Evolutionary conservation across 2,329 filamentous ascomycete species (phyloP).

Genomic region (Lecanicillium sp.): DNA sequence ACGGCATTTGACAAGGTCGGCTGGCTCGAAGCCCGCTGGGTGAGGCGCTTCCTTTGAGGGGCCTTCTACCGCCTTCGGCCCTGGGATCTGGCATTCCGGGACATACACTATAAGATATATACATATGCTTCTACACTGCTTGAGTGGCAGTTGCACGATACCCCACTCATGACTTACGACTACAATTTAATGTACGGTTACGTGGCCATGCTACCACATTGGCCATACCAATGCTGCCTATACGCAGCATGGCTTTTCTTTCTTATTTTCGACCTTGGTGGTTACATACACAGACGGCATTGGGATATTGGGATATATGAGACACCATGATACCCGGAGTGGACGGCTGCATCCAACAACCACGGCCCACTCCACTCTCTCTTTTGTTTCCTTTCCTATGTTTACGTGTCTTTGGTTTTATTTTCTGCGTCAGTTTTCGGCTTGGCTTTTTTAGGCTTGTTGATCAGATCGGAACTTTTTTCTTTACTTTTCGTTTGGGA

Average conservation of each 20-base stretch:
- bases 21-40: constrained; percentile 59
- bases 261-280: constrained; percentile 21
- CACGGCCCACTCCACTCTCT: constrained; percentile 27
- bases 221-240: neutral
- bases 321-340: constrained; percentile 32
- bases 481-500: constrained; percentile 13
- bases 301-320: constrained; percentile 15
- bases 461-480: constrained; percentile 8
- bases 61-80: neutral
- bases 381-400: constrained; percentile 12
- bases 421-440: neutral
- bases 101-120: constrained; percentile 3
- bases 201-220: no score
- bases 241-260: constrained; percentile 15
- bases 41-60: constrained; percentile 26
- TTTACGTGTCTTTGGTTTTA: constrained; percentile 4
- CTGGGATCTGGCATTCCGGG: constrained; percentile 5
- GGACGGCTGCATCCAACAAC: constrained; percentile 20
- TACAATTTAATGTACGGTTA: neutral
- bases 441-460: neutral
- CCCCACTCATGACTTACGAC: neutral
- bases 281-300: constrained; percentile 26
- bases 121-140: neutral
- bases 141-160: neutral
- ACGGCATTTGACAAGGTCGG: constrained; percentile 79